Evolutionary conservation across 495 filamentous ascomycete genomes (phyloP), one percentile per base, ranked within the genome.

Genomic region (Bacidia rubella): DNA sequence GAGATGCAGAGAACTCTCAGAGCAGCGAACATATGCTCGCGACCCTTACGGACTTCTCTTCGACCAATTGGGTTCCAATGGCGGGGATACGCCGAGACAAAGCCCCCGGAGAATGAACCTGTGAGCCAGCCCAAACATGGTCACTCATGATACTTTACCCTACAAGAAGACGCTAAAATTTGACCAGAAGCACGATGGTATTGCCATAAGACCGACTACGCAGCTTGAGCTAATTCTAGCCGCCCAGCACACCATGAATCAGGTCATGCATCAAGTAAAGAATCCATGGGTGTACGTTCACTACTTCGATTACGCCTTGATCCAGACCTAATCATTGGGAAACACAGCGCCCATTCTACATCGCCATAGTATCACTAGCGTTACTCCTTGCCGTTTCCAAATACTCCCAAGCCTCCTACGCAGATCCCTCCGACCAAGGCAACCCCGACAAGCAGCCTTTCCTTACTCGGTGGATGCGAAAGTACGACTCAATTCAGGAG

Each of bases 301-400:
- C 42, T n/a, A 54, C 56, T 25, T 39, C 46, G 10, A 27, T 51
- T 39, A 39, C 21, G 9, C 15, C 12, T n/a, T 17, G 20, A 5
- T 17, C 20, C 19, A 9, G 41, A 44, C 5, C 7, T 9, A 22
- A 7, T 44, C 12, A 44, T 20, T 5, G 5, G 15, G 9, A 20
- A 5, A 9, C 15, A 17, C 17, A 86, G 82, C 69, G 66, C 55
- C 74, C 72, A 51, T 86, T 89, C 70, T 89, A 81, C 67, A 60
- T 85, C 53, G 65, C 73, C 53, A 62, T 83, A 41, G 80, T 76
- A 51, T 66, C 71, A 41, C 64, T 86, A 38, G 78, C 82, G 43
- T 67, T 75, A 38, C 63, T 64, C 27, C 73, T 78, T 65, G 68
- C 74, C 41, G 60, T 85, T 32, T 87, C 83, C 73, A 64, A 70